These are phyloP conservation scores for Scedosporium aurantiacum DNA, from an alignment of 2,329 filamentous ascomycete species.

Conservation along the genomic window DNA sequence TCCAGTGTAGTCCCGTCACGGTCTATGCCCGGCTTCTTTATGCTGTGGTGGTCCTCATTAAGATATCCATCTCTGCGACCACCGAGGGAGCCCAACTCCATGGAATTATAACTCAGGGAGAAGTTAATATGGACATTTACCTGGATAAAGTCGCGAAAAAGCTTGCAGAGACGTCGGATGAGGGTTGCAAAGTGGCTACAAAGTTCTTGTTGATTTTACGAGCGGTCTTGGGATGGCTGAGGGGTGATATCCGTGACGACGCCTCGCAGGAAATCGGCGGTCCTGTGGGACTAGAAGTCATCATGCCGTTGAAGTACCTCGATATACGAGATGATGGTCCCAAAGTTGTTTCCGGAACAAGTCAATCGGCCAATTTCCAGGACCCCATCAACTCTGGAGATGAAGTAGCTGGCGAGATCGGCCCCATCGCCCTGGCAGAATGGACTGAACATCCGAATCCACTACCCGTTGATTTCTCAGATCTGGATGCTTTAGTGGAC, in stretches of 20 bases:
- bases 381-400: too few species aligned
- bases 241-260: neutral
- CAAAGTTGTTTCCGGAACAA: too few species aligned
- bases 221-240: neutral
- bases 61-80: neutral
- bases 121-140: neutral
- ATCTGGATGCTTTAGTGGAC: too few species aligned
- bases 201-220: neutral
- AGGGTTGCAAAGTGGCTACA: neutral
- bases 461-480: too few species aligned
- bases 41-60: neutral
- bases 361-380: too few species aligned
- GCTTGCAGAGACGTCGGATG: neutral
- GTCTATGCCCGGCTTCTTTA: neutral
- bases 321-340: neutral
- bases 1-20: neutral
- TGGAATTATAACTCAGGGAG: neutral
- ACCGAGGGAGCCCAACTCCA: neutral
- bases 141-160: neutral
- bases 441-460: too few species aligned
- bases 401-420: too few species aligned
- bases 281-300: neutral
- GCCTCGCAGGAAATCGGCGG: neutral
- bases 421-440: too few species aligned
- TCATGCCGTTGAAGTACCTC: neutral